These are phyloP conservation scores for Chrysochromulina parva DNA, from an alignment of 78 protist genomes.

Conservation along the genomic window DNA sequence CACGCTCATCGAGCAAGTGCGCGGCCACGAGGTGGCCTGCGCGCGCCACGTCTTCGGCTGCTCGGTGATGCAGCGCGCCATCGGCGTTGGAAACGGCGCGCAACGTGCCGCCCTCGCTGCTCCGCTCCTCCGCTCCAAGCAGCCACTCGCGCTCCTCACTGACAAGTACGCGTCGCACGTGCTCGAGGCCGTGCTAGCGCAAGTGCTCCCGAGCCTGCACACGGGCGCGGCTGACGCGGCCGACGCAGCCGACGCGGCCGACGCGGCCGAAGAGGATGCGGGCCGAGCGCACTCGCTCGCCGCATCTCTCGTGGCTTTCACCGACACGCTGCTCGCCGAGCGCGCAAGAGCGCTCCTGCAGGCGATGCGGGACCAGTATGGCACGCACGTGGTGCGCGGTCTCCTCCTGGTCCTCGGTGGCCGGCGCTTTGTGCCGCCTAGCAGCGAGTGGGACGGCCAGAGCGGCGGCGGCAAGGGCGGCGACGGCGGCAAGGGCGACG, in stretches of 20 bases:
- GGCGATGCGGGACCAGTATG: background rate
- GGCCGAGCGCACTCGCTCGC: background rate
- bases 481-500: background rate
- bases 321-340: background rate
- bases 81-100: background rate
- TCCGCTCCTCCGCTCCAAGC: background rate
- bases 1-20: background rate
- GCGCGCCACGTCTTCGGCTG: background rate
- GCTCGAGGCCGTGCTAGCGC: background rate
- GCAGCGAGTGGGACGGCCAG: background rate
- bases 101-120: background rate
- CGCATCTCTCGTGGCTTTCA: background rate
- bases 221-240: background rate
- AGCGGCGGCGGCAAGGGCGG: background rate
- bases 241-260: background rate
- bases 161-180: conserved; percentile 3
- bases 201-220: too few species aligned
- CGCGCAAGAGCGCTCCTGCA: background rate
- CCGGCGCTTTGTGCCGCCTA: background rate
- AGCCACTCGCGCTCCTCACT: background rate
- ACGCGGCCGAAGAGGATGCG: background rate
- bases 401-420: background rate
- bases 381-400: background rate
- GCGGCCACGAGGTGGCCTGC: background rate
- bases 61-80: background rate